Percentiles rank a stretch among this genome's conserved stretches.
phyloP scores from a whole-genome alignment of 2,329 filamentous ascomycete genomes.

The Paraphaeosphaeria minitans region DNA sequence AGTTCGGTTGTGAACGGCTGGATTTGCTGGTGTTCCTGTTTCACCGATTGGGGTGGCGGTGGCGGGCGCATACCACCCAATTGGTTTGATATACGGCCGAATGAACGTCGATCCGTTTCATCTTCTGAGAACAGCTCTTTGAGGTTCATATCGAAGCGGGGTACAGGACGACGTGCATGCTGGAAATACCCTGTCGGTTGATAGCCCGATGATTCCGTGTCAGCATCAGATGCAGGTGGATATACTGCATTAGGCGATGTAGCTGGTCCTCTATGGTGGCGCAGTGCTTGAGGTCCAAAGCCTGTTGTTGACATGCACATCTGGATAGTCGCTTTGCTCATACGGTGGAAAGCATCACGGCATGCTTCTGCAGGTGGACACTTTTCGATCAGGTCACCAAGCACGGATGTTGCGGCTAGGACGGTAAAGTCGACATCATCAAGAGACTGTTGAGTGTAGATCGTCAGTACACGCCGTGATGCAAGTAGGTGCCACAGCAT shows the following conservation, averaged over 20 bases:
- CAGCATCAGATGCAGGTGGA: constrained; percentile 34
- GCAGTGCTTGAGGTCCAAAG: constrained; percentile 62
- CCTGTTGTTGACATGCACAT: constrained; percentile 90
- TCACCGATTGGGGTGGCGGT: constrained; percentile 32
- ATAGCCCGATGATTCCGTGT: constrained; percentile 41
- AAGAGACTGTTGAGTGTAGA: constrained; percentile 62
- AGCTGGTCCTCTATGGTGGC: constrained; percentile 24
- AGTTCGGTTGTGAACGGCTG: constrained; percentile 34
- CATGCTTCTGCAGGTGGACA: constrained; percentile 95
- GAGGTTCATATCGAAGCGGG: constrained; percentile 60
- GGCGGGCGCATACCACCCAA: constrained; percentile 39
- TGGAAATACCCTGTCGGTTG: constrained; percentile 25
- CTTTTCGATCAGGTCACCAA: constrained; percentile 89
- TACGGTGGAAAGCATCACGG: constrained; percentile 90
- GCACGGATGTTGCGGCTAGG: constrained; percentile 87
- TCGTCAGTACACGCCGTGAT: constrained; percentile 8
- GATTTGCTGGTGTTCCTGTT: constrained; percentile 26
- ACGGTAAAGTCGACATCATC: constrained; percentile 99
- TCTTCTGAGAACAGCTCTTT: constrained; percentile 46
- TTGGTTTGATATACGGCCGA: constrained; percentile 44
- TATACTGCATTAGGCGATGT: constrained; percentile 33
- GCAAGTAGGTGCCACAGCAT: constrained; percentile 19
- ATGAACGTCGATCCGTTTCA: constrained; percentile 47
- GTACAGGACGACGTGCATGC: constrained; percentile 51
- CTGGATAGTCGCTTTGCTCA: constrained; percentile 92